Evolutionary conservation across 306 rosid genomes (phyloP).

Genomic region (Corylus avellana): DNA sequence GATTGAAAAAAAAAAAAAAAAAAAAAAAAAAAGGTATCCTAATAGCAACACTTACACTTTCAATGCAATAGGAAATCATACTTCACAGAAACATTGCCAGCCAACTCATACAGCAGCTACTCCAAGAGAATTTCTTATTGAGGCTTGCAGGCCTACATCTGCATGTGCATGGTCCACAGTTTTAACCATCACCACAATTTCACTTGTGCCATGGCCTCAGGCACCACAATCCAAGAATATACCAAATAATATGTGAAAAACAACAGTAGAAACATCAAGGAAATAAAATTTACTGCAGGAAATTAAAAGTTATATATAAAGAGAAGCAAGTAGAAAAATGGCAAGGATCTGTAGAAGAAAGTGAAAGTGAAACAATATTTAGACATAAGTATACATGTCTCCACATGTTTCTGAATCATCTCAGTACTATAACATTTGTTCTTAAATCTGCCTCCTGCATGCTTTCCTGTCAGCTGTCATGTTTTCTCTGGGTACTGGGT

Average conservation of each 20-base stretch:
- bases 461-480: not conserved
- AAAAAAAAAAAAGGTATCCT: too few species aligned
- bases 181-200: not conserved
- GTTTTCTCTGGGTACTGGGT: not conserved
- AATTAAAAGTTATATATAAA: not conserved
- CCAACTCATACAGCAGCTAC: too few species aligned
- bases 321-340: not conserved
- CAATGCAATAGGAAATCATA: too few species aligned
- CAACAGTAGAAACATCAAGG: not conserved
- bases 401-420: conserved; percentile 4
- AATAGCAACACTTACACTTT: too few species aligned
- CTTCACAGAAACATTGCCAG: too few species aligned
- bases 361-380: not conserved
- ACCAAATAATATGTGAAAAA: not conserved
- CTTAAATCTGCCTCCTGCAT: not conserved
- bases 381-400: not conserved
- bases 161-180: not conserved
- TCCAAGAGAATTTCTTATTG: too few species aligned
- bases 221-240: not conserved
- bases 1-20: too few species aligned
- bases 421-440: not conserved
- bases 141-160: not conserved
- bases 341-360: not conserved
- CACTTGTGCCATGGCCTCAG: not conserved
- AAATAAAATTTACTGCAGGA: not conserved